These are phyloP conservation scores for Xylaria grammica DNA, from an alignment of 495 filamentous ascomycete genomes.

Conservation along the genomic window DNA sequence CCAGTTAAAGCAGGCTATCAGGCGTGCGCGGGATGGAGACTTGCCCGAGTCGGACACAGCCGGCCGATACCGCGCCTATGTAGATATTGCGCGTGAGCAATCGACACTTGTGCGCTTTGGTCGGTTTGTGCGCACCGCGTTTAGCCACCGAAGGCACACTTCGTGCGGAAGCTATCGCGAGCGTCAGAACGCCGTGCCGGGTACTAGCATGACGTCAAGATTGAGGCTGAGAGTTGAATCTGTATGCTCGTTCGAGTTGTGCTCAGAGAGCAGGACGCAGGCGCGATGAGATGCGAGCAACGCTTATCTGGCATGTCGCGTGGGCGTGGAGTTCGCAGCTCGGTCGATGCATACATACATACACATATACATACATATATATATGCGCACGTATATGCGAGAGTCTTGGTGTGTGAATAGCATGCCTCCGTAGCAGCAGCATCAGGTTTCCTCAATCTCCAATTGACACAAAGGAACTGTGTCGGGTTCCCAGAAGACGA, in stretches of 20 bases:
- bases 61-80: background rate
- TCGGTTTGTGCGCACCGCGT: background rate
- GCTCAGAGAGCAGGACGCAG: conserved; percentile 27
- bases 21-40: conserved; percentile 2
- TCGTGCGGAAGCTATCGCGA: background rate
- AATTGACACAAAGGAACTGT: background rate
- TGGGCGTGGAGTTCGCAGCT: background rate
- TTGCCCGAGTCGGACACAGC: conserved; percentile 6
- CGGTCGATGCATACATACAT: background rate
- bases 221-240: background rate
- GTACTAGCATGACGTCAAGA: background rate
- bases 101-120: background rate
- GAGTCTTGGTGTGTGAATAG: background rate
- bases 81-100: conserved; percentile 12
- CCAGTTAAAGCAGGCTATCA: conserved; percentile 7
- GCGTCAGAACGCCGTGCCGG: background rate
- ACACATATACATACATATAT: no score
- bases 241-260: background rate
- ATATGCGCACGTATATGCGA: no score
- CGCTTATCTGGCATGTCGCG: background rate
- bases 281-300: background rate
- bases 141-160: background rate
- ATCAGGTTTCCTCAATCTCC: background rate
- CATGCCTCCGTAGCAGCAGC: background rate
- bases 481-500: background rate